Base-by-base conservation (phyloP, 148 eudicot genomes). In the Fallopia convolvulus region DNA sequence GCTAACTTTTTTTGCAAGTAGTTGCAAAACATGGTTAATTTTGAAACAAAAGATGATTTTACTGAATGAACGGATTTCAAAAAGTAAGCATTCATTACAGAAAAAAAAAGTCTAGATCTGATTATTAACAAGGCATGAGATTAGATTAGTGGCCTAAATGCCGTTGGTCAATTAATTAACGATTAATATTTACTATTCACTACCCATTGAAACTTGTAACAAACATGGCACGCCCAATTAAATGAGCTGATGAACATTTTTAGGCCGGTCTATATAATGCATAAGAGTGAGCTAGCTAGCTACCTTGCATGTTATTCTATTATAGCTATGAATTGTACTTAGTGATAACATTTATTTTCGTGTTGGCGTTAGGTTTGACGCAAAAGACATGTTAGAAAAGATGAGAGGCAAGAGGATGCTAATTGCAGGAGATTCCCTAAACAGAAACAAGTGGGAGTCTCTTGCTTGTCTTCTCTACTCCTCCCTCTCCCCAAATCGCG, bases 381-480 rank as follows among this genome's bases (percentile, higher is more conserved):
- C 79, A 4, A 78, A 46, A 65, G 85, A 82, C 17, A 68, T 84
- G 79, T 75, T 82, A 17, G 83, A 84, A 72, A 82, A 74, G 41
- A 75, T 85, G 42, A 82, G 85, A 77, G 82, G 84, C 72, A 84
- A 77, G 79, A 84, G 87, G 44, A 70, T 84, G 84, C 56, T 84
- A 4, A 74, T 82, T 23, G 86, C 81, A 5, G 86, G 86, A 49
- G 86, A 84, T 42, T 84, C 86, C 6, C 80, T 84, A 0, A 84
- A 84, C 72, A 47, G 78, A 78, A 83, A 83, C 83, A 80, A 78
- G 42, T 83, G 82, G 82, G 79, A 84, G 66, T 84, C 83, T 70
- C 83, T 82, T 42, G 87, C 85, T 78, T 85, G 85, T 50, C 83
- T 85, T 50, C 83, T 85, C 36, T 85, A 82, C 49, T 53, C 87